phyloP scores from a whole-genome alignment of 208 protist genomes.

The Balamuthia mandrillaris region DNA sequence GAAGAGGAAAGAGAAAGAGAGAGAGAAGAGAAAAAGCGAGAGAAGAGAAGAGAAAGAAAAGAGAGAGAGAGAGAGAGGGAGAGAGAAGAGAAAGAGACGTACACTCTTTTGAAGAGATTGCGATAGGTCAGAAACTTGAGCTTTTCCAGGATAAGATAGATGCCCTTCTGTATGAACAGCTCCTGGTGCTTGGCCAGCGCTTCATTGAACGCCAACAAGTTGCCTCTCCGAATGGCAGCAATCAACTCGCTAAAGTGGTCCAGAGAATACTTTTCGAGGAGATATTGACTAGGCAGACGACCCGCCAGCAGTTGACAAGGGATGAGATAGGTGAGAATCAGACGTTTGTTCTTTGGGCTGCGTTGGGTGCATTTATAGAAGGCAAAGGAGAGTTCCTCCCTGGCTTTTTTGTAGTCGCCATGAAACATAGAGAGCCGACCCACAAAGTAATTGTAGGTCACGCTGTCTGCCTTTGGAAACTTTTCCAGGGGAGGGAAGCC shows the following conservation, averaged over 20 bases:
- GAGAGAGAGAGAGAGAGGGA: too few relatives aligned
- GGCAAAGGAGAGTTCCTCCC: conserved; percentile 25
- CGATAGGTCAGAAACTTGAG: conserved; percentile 35
- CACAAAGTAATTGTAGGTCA: conserved; percentile 39
- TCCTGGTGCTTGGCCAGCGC: neutral
- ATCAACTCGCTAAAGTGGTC: conserved; percentile 18
- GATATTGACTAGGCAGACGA: neutral
- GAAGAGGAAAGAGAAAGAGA: neutral
- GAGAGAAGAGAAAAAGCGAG: too few relatives aligned
- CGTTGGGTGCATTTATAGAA: neutral
- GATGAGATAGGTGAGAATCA: conserved; percentile 46
- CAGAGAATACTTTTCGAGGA: conserved; percentile 43
- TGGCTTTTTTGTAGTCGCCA: conserved; percentile 11
- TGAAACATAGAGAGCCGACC: conserved; percentile 21
- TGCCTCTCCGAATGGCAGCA: conserved; percentile 22
- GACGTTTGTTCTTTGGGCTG: conserved; percentile 28
- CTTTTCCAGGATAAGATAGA: conserved; percentile 45
- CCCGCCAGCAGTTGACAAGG: conserved; percentile 30
- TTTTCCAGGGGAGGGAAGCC: conserved; percentile 7
- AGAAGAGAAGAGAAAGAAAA: too few relatives aligned
- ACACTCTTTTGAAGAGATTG: conserved; percentile 42
- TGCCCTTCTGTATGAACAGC: conserved; percentile 40
- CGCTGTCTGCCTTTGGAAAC: conserved; percentile 19
- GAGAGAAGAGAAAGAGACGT: too few relatives aligned
- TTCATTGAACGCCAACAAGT: conserved; percentile 12